Percentiles rank a stretch among this genome's conserved stretches.
These are phyloP conservation scores for Tetracladium marchalianum DNA, from an alignment of 495 filamentous ascomycete species.

Conservation along the genomic window DNA sequence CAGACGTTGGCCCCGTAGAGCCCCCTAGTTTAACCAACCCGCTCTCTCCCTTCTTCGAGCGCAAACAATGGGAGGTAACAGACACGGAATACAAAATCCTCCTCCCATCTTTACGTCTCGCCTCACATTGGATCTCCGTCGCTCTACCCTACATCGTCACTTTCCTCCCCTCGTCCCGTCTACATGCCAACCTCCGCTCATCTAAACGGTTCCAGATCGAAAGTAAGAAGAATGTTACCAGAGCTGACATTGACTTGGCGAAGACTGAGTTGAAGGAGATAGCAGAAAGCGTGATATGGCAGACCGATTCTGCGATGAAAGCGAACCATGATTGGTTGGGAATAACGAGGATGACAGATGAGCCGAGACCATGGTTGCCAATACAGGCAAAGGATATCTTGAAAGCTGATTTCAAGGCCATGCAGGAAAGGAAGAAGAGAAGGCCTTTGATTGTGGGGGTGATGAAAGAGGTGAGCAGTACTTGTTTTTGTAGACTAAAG, in stretches of 20 bases:
- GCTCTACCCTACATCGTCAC: constrained; percentile 10
- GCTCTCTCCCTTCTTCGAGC: constrained; percentile 5
- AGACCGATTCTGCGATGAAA: constrained; percentile 5
- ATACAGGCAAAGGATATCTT: not conserved
- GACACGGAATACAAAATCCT: constrained; percentile 7
- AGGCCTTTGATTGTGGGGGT: constrained; percentile 5
- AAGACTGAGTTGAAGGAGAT: constrained; percentile 5
- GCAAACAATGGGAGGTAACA: constrained; percentile 2
- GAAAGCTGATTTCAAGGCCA: not conserved
- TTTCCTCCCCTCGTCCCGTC: constrained; percentile 10
- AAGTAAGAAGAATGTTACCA: not conserved
- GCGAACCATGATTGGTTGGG: not conserved
- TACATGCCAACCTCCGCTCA: not conserved
- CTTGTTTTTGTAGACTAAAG: too few relatives aligned
- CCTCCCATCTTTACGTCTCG: constrained; percentile 10
- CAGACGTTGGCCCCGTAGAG: not conserved
- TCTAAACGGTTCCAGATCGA: not conserved
- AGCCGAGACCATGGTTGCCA: not conserved
- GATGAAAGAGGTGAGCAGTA: not conserved
- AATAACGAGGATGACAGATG: constrained; percentile 2
- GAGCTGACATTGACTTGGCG: not conserved
- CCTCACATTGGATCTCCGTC: constrained; percentile 4
- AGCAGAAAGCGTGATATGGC: constrained; percentile 8
- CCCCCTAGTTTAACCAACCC: not conserved
- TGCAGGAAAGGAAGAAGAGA: not conserved